These are phyloP conservation scores for Chrysosporium queenslandicum DNA, from an alignment of 2,329 filamentous ascomycete genomes.

Conservation along the genomic window DNA sequence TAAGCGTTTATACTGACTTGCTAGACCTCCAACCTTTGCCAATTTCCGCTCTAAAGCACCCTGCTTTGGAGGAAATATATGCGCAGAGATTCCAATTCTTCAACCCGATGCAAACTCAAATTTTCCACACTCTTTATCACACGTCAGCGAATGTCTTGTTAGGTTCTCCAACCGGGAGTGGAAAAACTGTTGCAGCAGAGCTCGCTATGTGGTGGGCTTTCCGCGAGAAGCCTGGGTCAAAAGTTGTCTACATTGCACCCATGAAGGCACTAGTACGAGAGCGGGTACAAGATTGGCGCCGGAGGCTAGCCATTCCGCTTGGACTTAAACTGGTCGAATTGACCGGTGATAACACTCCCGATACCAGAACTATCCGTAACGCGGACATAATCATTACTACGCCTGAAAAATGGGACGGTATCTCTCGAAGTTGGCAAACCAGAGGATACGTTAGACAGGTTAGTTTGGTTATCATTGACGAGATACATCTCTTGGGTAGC, in stretches of 20 bases:
- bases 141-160: slow-evolving; percentile 85
- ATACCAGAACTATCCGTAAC: slow-evolving; percentile 87
- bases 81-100: slow-evolving; percentile 85
- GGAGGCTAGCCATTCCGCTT: slow-evolving; percentile 68
- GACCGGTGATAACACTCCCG: slow-evolving; percentile 95
- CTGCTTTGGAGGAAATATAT: slow-evolving; percentile 78
- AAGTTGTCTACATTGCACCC: slow-evolving; percentile 96
- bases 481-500: slow-evolving; percentile 93
- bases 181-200: slow-evolving; percentile 93
- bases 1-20: slow-evolving; percentile 92
- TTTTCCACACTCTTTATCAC: slow-evolving; percentile 94
- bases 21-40: slow-evolving; percentile 84
- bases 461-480: slow-evolving; percentile 92
- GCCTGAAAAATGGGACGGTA: slow-evolving; percentile 99
- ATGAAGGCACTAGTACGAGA: slow-evolving; percentile 99
- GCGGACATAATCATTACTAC: slow-evolving; percentile 98
- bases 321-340: slow-evolving; percentile 87
- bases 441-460: slow-evolving; percentile 93
- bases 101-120: slow-evolving; percentile 98
- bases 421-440: slow-evolving; percentile 96
- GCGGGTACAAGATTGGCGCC: slow-evolving; percentile 88
- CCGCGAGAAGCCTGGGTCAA: slow-evolving; percentile 82
- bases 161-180: slow-evolving; percentile 91
- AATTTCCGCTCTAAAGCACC: slow-evolving; percentile 77
- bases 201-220: slow-evolving; percentile 99